Base-by-base conservation (phyloP, 2,329 filamentous ascomycete genomes). In the Aspergillus proliferans region DNA sequence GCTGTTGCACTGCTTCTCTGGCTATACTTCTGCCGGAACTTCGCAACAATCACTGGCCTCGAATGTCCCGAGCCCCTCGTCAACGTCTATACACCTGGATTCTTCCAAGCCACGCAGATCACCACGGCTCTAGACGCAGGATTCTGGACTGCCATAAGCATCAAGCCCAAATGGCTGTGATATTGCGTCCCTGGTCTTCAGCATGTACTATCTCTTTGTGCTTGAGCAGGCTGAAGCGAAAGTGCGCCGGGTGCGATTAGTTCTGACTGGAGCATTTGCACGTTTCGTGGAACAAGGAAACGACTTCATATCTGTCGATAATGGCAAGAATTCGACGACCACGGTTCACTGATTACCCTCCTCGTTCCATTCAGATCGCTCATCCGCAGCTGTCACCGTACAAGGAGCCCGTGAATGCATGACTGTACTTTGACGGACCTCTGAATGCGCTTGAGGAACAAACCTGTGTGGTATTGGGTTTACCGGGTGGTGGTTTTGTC, bases 131-230 rank as follows among this genome's bases (percentile, higher is more conserved):
- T 98, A 52, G 93, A 98, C 61, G 93, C 93, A 5, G 93, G 93
- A 1, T 98, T 96, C 69, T 98, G 93, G 93, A 95, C 90, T 0
- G 93, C 93, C 30, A 98, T 98, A 93, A 86, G 84, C 61, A 91
- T 98, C 55, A 82, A 81, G 49, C 77, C 77, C 43, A 90, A 87
- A 60, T 91, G 87, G 82, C 58, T 80, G 90, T 36, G 91, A 97
- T 65, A 65, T 95, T 12, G 82, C 87, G 8, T 90, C 88, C 64
- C 77, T 97, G 18, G 75, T 88, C 43, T 97, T 96, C 69, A 88
- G 88, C 0, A 65, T 86, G 9, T 98, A 95, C 70, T 98, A 98
- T 67, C 77, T 98, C 54, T 80, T 97, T 47, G 89, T 91, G 12
- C 90, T 93, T 0, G 92, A 97, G 69, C 86, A 89, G 63, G 93